Base-by-base conservation (phyloP, 352 stramenopile species). In the Phytopythium litorale region DNA sequence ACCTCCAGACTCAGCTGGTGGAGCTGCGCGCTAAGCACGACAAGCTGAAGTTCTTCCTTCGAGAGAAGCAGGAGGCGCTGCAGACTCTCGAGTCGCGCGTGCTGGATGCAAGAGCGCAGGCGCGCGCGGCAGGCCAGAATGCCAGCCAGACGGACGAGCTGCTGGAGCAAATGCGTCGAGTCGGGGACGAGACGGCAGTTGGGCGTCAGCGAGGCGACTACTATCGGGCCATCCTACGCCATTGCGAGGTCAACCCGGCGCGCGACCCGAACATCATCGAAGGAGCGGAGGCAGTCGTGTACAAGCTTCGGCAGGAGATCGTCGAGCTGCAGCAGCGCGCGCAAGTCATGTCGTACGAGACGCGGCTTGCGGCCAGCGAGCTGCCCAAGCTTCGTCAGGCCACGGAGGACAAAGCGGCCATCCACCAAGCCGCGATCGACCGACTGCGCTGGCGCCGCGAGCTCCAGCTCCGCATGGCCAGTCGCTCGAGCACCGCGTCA, bases 191-290 rank as follows among this genome's bases (percentile, higher is more conserved):
- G 62, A 82, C 85, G 23, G 62, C 72, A 23, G 50, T 87, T 37
- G 81, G 83, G 0, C 73, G 81, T 19, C 79, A 88, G 68, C 83
- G 83, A 7, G 83, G 83, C 38, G 83, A 94, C 40, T 94, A 94
- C 62, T 94, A 94, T 73, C 86, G 85, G 25, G 58, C 83, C 7
- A 89, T 94, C 43, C 45, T 94, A 43, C 79, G 85, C 3, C 81
- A 94, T 61, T 94, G 85, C 63, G 85, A 94, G 55, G 68, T 91
- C 35, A 77, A 89, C 56, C 83, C 83, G 23, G 83, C 83, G n/a
- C 76, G 85, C 9, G 82, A 91, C 40, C 72, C 83, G 1, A 92
- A 91, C n/a, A 81, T 73, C 37, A 92, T 94, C 52, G 85, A 91
- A 57, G 79, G 62, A 49, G 78, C 81, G 6, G 85, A 94, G 70